phyloP scores from a whole-genome alignment of 2,329 filamentous ascomycete genomes.

The Pyrenophora teres region DNA sequence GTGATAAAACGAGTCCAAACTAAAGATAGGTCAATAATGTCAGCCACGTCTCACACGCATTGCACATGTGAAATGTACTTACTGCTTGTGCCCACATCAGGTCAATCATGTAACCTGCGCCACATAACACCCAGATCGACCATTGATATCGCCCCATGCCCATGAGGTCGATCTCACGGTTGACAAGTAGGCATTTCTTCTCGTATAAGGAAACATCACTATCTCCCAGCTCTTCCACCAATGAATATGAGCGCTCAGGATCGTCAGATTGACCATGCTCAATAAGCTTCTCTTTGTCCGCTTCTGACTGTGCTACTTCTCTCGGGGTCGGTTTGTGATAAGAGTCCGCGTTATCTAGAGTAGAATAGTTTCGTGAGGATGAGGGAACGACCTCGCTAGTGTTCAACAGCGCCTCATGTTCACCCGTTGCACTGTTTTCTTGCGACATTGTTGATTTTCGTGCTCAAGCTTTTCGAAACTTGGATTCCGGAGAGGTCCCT shows the following conservation, averaged over 20 bases:
- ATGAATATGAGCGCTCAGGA: conserved; percentile 2
- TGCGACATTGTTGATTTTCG: conserved; percentile 6
- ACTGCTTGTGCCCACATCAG: conserved; percentile 61
- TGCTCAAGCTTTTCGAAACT: background rate
- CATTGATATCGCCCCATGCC: conserved; percentile 61
- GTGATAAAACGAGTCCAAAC: conserved; percentile 59
- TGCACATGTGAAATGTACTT: too few species aligned
- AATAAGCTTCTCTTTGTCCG: conserved; percentile 1
- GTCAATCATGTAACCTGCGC: conserved; percentile 62
- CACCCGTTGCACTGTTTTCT: background rate
- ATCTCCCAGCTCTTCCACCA: conserved; percentile 15
- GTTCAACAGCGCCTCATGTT: conserved; percentile 10
- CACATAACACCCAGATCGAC: conserved; percentile 59
- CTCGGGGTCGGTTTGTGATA: background rate
- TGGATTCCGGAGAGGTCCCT: background rate
- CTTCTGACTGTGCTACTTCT: conserved; percentile 1
- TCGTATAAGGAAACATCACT: conserved; percentile 43
- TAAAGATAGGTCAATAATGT: too few species aligned
- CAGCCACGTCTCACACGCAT: too few species aligned
- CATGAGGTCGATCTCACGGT: conserved; percentile 56
- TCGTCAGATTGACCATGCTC: background rate
- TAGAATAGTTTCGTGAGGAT: conserved; percentile 15
- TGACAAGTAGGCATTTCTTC: conserved; percentile 52
- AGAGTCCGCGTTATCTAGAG: conserved; percentile 1
- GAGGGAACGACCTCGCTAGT: conserved; percentile 5